Base-by-base conservation (phyloP, 2,329 filamentous ascomycete species). In the Colletotrichum lentis region DNA sequence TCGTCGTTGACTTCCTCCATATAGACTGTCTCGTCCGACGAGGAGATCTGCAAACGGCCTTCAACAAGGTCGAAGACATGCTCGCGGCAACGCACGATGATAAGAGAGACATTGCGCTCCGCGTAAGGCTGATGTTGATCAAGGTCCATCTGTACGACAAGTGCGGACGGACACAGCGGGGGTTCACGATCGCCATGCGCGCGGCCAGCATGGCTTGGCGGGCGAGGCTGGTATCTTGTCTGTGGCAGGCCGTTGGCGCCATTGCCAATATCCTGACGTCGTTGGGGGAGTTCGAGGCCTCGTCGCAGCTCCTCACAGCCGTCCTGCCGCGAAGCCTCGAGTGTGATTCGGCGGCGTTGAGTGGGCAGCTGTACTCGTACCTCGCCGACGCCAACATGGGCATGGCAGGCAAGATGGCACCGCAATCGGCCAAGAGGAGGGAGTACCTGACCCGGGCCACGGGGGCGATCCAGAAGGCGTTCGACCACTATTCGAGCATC, bases 341-440 rank as follows among this genome's bases (percentile, higher is more conserved):
- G 77, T 88, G 87, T 58, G 87, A 89, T 59, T 87, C 91, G 54
- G 81, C 84, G 1, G 82, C 82, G 54, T 81, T 93, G 16, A 84
- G 85, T 0, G 93, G 89, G 0, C 84, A 82, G 24, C 83, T 93
- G 20, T 95, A 94, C 76, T 86, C 86, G 1, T 78, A 88, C 24
- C 84, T 96, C 3, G 91, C 88, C 0, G 93, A 97, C 75, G 90
- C 92, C 0, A 87, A 90, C 72, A 91, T 97, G 82, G 94, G 94
- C 0, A 79, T 92, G 69, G 93, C 92, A 0, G 90, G 92, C 43
- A 74, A 81, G 72, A 78, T 76, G 71, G 74, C 77, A 14, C 72
- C 77, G 6, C 78, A 77, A 74, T 81, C 82, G 5, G 77, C 78
- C 8, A 81, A 81, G 72, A 80, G 84, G 61, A 83, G 82, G 44